These are phyloP conservation scores for Articulospora tetracladia DNA, from an alignment of 495 filamentous ascomycete genomes.

Conservation along the genomic window DNA sequence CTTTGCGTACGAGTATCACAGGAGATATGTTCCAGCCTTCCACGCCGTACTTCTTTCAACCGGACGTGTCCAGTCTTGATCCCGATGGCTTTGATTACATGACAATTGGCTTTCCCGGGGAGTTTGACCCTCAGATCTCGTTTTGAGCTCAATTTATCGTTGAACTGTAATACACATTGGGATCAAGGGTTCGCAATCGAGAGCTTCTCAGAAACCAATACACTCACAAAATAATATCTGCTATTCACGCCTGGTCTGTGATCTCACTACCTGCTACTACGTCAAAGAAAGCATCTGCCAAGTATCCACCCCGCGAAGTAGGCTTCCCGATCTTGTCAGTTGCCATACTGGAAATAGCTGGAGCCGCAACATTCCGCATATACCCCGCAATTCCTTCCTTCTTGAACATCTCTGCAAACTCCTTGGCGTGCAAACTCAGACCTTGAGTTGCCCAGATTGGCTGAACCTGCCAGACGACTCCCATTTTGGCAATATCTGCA, in stretches of 20 bases:
- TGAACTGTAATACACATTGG: not conserved
- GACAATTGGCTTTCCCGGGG: not conserved
- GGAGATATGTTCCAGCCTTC: not conserved
- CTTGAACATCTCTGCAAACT: not conserved
- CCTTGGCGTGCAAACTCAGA: not conserved
- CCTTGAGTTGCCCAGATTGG: not conserved
- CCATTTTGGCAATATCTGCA: not conserved
- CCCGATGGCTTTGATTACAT: not conserved
- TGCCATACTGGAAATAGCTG: not conserved
- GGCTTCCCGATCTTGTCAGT: not conserved
- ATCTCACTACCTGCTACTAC: not conserved
- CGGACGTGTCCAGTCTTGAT: not conserved
- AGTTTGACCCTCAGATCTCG: not conserved
- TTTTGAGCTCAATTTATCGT: not conserved
- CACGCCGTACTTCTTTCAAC: not conserved
- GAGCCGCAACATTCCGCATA: not conserved
- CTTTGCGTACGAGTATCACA: not conserved
- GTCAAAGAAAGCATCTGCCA: not conserved
- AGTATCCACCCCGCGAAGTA: not conserved
- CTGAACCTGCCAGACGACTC: not conserved
- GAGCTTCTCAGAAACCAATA: no score
- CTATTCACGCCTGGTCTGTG: not conserved
- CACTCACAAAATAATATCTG: no score
- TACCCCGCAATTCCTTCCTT: not conserved
- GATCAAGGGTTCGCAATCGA: no score